Base-by-base conservation (phyloP, 208 protist species). In the Lotmaria passim region DNA sequence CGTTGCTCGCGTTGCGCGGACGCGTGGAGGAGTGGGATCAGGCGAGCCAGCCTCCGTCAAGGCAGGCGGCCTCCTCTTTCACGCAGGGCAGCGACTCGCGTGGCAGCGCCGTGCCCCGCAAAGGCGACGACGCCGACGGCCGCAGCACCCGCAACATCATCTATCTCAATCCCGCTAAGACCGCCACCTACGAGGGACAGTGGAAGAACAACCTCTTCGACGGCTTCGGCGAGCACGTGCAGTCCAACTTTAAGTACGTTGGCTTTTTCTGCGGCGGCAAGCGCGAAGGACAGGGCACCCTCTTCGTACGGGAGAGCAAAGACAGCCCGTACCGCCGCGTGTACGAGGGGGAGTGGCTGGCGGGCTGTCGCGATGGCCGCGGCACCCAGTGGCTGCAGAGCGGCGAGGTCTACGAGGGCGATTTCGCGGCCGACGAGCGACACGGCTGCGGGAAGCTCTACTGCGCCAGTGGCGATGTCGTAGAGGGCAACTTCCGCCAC, bases 381-480 rank as follows among this genome's bases (percentile, higher is more conserved):
- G 93, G 93, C 26, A 92, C 86, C 23, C 82, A 94, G 68, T 97
- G 90, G 90, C 69, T 74, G 39, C 70, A 81, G 31, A 84, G 89
- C 63, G 90, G 93, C 4, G 93, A 97, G 55, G 82, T 96, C n/a
- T 97, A 97, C 75, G 87, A 93, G 51, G 93, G 93, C 19, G 76
- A 87, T 60, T 97, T 93, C 64, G 64, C 55, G 34, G 69, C 69
- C 0, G 85, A 89, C 68, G 69, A 86, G 60, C 90, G 93, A 12
- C 70, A 87, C 41, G 89, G 88, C 31, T 69, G 83, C 65, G 93
- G 93, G 11, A 89, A 86, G 74, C 66, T 96, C 31, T 97, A 91
- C 75, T 59, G 88, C 39, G 65, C 79, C 31, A 95, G 96, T 60
- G 90, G 93, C 43, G 89, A 97, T 61, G 53, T 89, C 43, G 70